Base-by-base conservation (phyloP, 108 stramenopile species). In the Skeletonema tropicum region DNA sequence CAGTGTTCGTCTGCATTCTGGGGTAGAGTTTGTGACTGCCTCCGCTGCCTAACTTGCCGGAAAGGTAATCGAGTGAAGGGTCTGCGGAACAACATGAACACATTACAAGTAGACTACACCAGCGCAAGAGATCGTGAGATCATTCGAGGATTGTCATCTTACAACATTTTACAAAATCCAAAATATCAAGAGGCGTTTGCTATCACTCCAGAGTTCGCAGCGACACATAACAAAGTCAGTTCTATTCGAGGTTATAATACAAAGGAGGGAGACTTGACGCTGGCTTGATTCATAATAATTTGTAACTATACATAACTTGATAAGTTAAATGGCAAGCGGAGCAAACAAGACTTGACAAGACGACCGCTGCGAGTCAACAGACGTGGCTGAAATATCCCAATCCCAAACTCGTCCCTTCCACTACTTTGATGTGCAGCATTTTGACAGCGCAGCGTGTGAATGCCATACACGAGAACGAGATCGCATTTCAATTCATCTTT, bases 151-250 rank as follows among this genome's bases (percentile, higher is more conserved):
- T 29, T 87, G 14, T 45, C 75, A 6, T 73, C 83, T 11, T 87
- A 79, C 73, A 84, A 87, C 68, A 84, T 87, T 59, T 66, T 87
- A 19, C 83, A 84, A 59, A 87, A 87, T 65, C 83, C 86, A 23
- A 86, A 81, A 69, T 86, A 86, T 25, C 68, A 68, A 57, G 86
- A 87, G 39, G 83, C 83, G 46, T 86, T 84, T 59, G 73, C 68
- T 17, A 84, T 86, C 57, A 77, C 82, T n/a, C 75, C 70, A 14
- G 83, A 86, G 26, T 86, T 83, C 42, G 86, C 86, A 0, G 57
- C 69, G 5, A 71, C 26, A 38, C 86, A 86, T 60, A 77, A 73
- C 32, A 63, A 75, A 68, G 75, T 86, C 6, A 76, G 67, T 63
- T 82, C 81, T 10, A 82, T 82, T 14, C 62, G 64, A 45, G 82